These are phyloP conservation scores for Trypanosoma rangeli DNA, from an alignment of 208 protist genomes.

Conservation along the genomic window DNA sequence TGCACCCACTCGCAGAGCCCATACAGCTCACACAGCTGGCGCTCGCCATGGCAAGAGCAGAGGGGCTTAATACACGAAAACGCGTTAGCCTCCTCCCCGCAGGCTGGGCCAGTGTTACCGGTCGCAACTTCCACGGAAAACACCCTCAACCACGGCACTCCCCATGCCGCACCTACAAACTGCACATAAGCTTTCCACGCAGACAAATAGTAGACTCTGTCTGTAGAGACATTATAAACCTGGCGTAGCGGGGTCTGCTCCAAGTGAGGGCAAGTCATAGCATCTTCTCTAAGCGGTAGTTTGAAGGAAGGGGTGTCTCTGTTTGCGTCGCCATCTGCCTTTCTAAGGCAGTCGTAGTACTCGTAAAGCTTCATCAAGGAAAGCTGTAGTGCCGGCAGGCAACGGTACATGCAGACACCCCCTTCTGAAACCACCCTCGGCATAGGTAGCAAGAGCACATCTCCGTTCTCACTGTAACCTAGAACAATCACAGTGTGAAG, in stretches of 20 bases:
- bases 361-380: conserved; percentile 5
- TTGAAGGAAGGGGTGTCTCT: neutral
- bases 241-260: conserved; percentile 14
- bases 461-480: conserved; percentile 37
- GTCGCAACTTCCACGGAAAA: neutral
- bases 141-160: conserved; percentile 44
- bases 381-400: conserved; percentile 9
- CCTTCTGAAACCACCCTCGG: conserved; percentile 4
- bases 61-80: conserved; percentile 10
- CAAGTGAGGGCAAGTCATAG: conserved; percentile 27
- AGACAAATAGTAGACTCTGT: conserved; percentile 24
- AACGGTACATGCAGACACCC: neutral
- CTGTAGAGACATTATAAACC: conserved; percentile 30
- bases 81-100: neutral
- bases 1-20: conserved; percentile 7
- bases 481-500: conserved; percentile 31
- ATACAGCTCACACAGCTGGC: conserved; percentile 16
- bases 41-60: conserved; percentile 1
- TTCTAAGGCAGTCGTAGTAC: conserved; percentile 16
- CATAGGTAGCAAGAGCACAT: conserved; percentile 32
- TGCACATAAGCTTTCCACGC: conserved; percentile 30
- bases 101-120: neutral
- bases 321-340: neutral
- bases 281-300: conserved; percentile 9
- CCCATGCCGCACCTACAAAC: conserved; percentile 55